phyloP scores from a whole-genome alignment of 2,329 filamentous ascomycete genomes.

The Cercospora beticola region DNA sequence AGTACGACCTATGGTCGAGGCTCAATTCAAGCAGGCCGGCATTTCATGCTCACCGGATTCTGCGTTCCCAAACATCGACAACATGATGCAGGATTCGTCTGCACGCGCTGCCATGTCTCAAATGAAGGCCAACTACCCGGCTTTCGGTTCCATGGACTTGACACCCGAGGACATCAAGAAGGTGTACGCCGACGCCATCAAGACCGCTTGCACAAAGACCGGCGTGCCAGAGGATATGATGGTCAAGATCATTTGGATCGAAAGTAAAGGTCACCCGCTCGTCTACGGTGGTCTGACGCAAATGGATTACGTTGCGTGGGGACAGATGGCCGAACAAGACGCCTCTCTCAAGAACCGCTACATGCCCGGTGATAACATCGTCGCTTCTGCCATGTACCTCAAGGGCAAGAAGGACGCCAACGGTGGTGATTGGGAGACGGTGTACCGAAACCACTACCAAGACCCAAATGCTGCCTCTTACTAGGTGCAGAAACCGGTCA shows the following conservation, averaged over 20 bases:
- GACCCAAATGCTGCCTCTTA: slow-evolving; percentile 8
- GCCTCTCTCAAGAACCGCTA: slow-evolving; percentile 14
- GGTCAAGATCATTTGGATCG: slow-evolving; percentile 21
- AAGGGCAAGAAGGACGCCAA: slow-evolving; percentile 4
- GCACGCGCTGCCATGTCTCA: slow-evolving; percentile 17
- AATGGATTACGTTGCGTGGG: slow-evolving; percentile 17
- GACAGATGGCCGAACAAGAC: slow-evolving; percentile 14
- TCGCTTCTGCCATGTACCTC: slow-evolving; percentile 16
- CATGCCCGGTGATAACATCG: slow-evolving; percentile 15
- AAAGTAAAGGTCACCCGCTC: slow-evolving; percentile 22
- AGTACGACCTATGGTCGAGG: slow-evolving; percentile 2
- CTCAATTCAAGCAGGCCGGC: slow-evolving; percentile 15
- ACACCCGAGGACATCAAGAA: slow-evolving; percentile 17
- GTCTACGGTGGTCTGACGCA: slow-evolving; percentile 16
- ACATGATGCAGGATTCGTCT: slow-evolving; percentile 16
- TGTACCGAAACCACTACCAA: slow-evolving; percentile 14
- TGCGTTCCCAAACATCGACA: slow-evolving; percentile 13
- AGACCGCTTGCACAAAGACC: slow-evolving; percentile 11
- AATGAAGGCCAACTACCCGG: slow-evolving; percentile 18
- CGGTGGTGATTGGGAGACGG: slow-evolving; percentile 10
- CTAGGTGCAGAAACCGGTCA: neutral
- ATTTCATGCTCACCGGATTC: slow-evolving; percentile 8
- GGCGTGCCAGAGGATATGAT: slow-evolving; percentile 18
- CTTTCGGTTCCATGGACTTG: slow-evolving; percentile 22
- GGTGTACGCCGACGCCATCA: slow-evolving; percentile 18